Evolutionary conservation across 495 filamentous ascomycete species (phyloP).

Genomic region (Annulohypoxylon moriforme): DNA sequence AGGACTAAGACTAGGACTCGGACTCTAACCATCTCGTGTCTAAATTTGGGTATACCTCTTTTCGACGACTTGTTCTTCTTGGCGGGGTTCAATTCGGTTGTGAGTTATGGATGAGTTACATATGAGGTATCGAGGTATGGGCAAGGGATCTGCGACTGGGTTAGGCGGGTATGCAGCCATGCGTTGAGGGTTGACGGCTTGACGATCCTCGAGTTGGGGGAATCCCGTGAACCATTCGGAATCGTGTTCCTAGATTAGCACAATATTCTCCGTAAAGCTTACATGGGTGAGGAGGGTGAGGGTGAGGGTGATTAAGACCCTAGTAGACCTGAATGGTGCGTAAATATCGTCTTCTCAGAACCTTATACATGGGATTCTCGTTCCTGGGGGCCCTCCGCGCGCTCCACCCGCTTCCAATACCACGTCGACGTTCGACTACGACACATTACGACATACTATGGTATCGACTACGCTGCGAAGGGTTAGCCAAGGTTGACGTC

Average conservation of each 20-base stretch:
- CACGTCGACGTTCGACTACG: background rate
- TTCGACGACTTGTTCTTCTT: constrained; percentile 22
- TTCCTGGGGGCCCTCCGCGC: constrained; percentile 4
- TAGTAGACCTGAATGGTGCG: constrained; percentile 18
- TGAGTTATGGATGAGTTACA: background rate
- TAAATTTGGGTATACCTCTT: constrained; percentile 34
- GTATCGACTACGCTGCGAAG: background rate
- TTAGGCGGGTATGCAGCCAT: constrained; percentile 12
- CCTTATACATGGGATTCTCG: constrained; percentile 22
- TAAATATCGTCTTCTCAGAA: constrained; percentile 27
- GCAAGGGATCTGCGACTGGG: constrained; percentile 21
- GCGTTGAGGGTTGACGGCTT: constrained; percentile 20
- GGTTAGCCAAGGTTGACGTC: constrained; percentile 30
- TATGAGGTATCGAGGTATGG: background rate
- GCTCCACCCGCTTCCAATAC: background rate
- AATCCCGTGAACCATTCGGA: constrained; percentile 18
- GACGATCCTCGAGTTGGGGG: constrained; percentile 20
- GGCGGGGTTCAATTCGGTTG: constrained; percentile 17
- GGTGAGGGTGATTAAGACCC: constrained; percentile 9
- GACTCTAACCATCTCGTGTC: constrained; percentile 36
- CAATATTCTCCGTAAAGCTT: constrained; percentile 25
- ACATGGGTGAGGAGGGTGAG: constrained; percentile 11
- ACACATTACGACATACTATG: background rate
- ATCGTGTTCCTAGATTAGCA: constrained; percentile 42
- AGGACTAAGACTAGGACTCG: background rate